Conservation (phyloP, 345 rosid species). For the Hirschfeldia incana region DNA sequence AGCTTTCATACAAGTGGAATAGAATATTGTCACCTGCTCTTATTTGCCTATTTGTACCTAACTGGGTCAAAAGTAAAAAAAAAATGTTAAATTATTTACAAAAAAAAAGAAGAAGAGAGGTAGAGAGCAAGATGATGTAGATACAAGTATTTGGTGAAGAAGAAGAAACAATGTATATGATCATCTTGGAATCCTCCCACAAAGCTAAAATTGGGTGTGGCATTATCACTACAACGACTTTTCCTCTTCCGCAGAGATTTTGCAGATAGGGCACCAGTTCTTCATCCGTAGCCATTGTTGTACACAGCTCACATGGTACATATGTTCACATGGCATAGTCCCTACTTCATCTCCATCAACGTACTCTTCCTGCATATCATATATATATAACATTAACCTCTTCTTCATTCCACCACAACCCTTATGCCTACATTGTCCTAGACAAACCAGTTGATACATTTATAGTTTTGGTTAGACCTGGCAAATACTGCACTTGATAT, state of each 20-base stretch:
- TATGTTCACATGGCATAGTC: slow-evolving; percentile 70
- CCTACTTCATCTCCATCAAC: slow-evolving; percentile 75
- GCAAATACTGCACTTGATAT: slow-evolving; percentile 84
- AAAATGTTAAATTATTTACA: slow-evolving; percentile 21
- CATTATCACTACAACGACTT: slow-evolving; percentile 18
- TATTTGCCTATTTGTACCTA: slow-evolving; percentile 23
- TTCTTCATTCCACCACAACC: neutral
- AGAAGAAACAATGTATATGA: slow-evolving; percentile 26
- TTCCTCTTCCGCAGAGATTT: slow-evolving; percentile 52
- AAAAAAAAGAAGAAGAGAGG: neutral
- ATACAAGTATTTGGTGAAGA: slow-evolving; percentile 16
- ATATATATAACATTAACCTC: slow-evolving; percentile 12
- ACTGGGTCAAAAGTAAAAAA: slow-evolving; percentile 10
- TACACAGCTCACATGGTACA: slow-evolving; percentile 67
- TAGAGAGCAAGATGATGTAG: slow-evolving; percentile 24
- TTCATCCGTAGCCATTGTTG: slow-evolving; percentile 87
- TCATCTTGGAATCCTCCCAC: slow-evolving; percentile 28
- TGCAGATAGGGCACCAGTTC: slow-evolving; percentile 97
- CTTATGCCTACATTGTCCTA: neutral
- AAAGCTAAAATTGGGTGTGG: slow-evolving; percentile 23
- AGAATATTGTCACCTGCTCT: slow-evolving; percentile 11
- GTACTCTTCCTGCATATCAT: slow-evolving; percentile 76
- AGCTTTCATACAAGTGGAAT: slow-evolving; percentile 16
- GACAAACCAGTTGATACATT: neutral
- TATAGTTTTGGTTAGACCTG: slow-evolving; percentile 54